phyloP scores from a whole-genome alignment of 78 protist species.

The Dictyostelium brefeldianum region DNA sequence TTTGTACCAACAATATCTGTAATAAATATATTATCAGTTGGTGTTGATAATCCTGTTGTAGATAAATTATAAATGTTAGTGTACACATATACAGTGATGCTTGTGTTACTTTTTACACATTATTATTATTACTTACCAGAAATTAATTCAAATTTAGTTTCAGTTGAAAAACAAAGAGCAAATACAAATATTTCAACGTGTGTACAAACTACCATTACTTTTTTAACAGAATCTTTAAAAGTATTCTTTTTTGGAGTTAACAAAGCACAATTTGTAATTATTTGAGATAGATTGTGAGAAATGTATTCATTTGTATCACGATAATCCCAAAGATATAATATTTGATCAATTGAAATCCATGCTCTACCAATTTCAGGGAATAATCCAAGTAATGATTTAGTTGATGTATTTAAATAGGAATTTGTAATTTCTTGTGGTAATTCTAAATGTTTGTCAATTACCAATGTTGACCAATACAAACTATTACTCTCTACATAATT shows the following conservation, averaged over 20 bases:
- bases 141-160: constrained; percentile 33
- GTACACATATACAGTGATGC: too few species aligned
- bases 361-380: constrained; percentile 71
- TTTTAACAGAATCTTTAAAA: constrained; percentile 40
- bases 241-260: constrained; percentile 32
- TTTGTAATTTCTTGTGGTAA: constrained; percentile 58
- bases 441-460: constrained; percentile 24
- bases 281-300: constrained; percentile 38
- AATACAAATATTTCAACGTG: constrained; percentile 57
- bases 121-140: constrained; percentile 11
- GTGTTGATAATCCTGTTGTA: constrained; percentile 41
- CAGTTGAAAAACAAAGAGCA: constrained; percentile 25
- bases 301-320: constrained; percentile 22
- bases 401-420: constrained; percentile 11
- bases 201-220: constrained; percentile 43
- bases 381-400: constrained; percentile 29
- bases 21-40: constrained; percentile 70
- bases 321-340: constrained; percentile 76
- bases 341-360: constrained; percentile 71
- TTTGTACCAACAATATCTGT: constrained; percentile 79
- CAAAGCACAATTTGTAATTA: constrained; percentile 37
- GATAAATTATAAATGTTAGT: too few species aligned
- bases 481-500: constrained; percentile 19
- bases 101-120: too few species aligned
- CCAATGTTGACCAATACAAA: constrained; percentile 23